Evolutionary conservation across 2,329 filamentous ascomycete species (phyloP), one percentile per base, ranked within the genome.

Genomic region (Karstenula rhodostoma): DNA sequence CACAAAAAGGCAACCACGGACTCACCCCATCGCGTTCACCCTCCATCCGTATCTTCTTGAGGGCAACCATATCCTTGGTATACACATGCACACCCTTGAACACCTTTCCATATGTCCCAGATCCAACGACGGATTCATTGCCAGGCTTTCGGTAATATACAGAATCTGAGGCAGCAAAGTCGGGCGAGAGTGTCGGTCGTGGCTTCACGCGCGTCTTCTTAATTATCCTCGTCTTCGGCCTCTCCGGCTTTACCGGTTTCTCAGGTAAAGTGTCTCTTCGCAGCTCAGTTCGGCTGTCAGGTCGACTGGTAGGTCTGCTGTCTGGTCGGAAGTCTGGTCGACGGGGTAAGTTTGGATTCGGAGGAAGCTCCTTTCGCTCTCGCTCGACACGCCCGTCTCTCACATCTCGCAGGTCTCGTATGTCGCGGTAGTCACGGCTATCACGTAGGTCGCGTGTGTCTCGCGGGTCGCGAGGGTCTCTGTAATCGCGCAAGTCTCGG

Each of bases 41-140:
- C 76, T 96, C 93, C 93, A 97, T 96, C 12, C 93, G 89, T 62
- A 97, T 96, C 71, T 92, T 90, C 81, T 97, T 97, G 60, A 97
- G 82, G 1, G 93, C 93, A 25, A 96, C 93, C 60, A 91, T 84
- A 43, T 88, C 87, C 68, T 91, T 91, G 1, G 92, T 96, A 74
- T 96, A 96, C n/a, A 95, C 92, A 72, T 97, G 93, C 9, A 93
- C 83, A n/a, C 89, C 93, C 76, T 96, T 96, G 83, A 96, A 97
- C 4, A 97, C 93, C 77, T 96, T 96, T 55, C 93, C 95, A 71
- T 97, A 98, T 0, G 94, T 98, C 12, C 94, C 94, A 46, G 94
- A 96, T 17, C 94, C 94, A 22, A 98, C 90, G 0, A 98, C 94
- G 0, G 94, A 98, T 75, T 96, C 94, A 69, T 98, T 97, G n/a